These are phyloP conservation scores for Gentiana macrophylla DNA, from an alignment of 257 asterid genomes.

Conservation along the genomic window DNA sequence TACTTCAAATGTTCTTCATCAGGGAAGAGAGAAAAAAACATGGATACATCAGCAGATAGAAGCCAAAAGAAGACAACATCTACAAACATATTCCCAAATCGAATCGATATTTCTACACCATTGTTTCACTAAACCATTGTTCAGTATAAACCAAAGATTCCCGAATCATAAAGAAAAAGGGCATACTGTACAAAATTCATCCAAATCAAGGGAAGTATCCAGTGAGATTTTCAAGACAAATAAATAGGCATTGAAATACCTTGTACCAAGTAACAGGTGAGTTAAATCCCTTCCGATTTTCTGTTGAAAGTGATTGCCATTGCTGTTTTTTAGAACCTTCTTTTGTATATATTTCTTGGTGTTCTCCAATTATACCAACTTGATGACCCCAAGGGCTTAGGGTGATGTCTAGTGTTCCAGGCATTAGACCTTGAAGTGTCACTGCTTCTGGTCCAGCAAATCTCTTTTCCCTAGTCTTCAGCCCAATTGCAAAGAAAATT, in stretches of 20 bases:
- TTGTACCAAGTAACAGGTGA: constrained; percentile 86
- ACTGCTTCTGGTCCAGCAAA: constrained; percentile 77
- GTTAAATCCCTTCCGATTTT: constrained; percentile 15
- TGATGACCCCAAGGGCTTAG: constrained; percentile 60
- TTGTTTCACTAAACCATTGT: too few species aligned
- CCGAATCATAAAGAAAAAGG: too few species aligned
- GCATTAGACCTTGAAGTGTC: constrained; percentile 70
- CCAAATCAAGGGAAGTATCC: too few species aligned
- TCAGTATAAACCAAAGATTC: too few species aligned
- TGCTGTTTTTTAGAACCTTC: constrained; percentile 49
- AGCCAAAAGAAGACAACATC: too few species aligned
- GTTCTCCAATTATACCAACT: constrained; percentile 69
- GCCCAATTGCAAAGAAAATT: background rate
- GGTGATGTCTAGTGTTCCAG: constrained; percentile 82
- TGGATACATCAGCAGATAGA: too few species aligned
- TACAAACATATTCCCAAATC: too few species aligned
- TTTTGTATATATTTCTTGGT: constrained; percentile 33
- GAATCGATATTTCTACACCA: too few species aligned
- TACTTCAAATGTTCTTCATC: too few species aligned
- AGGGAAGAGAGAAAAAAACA: too few species aligned
- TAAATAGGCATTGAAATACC: constrained; percentile 23
- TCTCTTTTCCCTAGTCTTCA: constrained; percentile 95
- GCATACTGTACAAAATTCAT: too few species aligned
- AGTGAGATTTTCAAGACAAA: too few species aligned
- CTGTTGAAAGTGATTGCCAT: constrained; percentile 34